Percentiles rank a stretch among this genome's conserved stretches.
phyloP scores from a whole-genome alignment of 768 basidiomycete species.

The Leccinum fibrillosum region DNA sequence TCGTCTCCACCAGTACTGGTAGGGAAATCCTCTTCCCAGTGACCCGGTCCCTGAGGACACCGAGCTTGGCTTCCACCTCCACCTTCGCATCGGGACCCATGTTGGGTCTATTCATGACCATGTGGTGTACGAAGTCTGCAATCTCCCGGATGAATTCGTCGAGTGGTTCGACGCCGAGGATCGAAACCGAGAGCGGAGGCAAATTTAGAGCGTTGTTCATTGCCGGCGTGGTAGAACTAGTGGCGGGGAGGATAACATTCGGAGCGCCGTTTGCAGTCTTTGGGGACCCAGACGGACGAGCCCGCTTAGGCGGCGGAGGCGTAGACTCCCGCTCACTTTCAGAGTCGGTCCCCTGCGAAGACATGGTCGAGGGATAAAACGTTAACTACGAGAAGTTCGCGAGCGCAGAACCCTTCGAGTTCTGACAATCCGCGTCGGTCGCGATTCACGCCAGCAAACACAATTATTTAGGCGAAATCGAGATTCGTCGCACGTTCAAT shows the following conservation, averaged over 20 bases:
- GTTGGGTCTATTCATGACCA: constrained; percentile 56
- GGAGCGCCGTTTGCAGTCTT: constrained; percentile 21
- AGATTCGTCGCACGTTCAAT: constrained; percentile 22
- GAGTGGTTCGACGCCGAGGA: constrained; percentile 84
- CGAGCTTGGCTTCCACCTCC: constrained; percentile 92
- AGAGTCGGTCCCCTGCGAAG: constrained; percentile 27
- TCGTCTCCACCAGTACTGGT: constrained; percentile 80
- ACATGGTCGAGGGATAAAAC: constrained; percentile 20
- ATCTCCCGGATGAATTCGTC: constrained; percentile 93
- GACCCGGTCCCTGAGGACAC: constrained; percentile 59
- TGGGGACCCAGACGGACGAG: constrained; percentile 34
- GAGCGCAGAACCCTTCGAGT: background rate
- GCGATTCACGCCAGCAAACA: background rate
- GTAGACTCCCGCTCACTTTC: constrained; percentile 25
- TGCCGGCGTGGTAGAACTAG: constrained; percentile 12
- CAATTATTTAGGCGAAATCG: background rate
- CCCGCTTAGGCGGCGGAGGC: constrained; percentile 37
- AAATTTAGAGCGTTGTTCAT: constrained; percentile 33
- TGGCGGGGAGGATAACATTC: constrained; percentile 16
- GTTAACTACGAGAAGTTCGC: background rate
- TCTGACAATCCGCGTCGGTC: background rate
- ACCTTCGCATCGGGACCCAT: constrained; percentile 48
- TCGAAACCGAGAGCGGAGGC: constrained; percentile 71
- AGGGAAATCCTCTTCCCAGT: constrained; percentile 57
- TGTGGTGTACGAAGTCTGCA: constrained; percentile 83